phyloP scores from a whole-genome alignment of 352 stramenopile species.

The Phytophthora sp. region DNA sequence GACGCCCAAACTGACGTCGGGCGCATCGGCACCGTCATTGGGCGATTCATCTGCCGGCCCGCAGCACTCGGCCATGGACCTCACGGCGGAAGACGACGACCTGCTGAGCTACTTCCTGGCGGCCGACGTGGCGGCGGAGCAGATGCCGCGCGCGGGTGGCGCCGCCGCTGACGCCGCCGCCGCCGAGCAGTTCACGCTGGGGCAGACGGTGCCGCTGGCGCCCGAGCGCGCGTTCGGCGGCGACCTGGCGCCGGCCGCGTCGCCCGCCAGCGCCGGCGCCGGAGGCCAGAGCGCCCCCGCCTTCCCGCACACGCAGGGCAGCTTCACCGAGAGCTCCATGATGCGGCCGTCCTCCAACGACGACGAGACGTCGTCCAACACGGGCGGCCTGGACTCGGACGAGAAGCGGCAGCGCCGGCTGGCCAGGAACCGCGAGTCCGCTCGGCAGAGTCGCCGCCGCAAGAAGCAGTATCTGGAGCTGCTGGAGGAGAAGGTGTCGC shows the following conservation, averaged over 20 bases:
- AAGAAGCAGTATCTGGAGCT: slow-evolving; percentile 92
- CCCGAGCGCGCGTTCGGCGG: slow-evolving; percentile 44
- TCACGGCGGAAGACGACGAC: slow-evolving; percentile 87
- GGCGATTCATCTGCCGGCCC: slow-evolving; percentile 15
- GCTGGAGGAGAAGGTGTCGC: slow-evolving; percentile 87
- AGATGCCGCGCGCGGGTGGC: slow-evolving; percentile 35
- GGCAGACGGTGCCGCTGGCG: slow-evolving; percentile 28
- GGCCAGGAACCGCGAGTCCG: slow-evolving; percentile 88
- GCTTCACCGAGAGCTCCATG: slow-evolving; percentile 67
- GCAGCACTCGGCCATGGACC: slow-evolving; percentile 60
- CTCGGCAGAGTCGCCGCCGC: slow-evolving; percentile 84
- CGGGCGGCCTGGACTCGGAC: slow-evolving; percentile 60
- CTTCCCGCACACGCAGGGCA: slow-evolving; percentile 56
- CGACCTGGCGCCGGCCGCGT: not conserved
- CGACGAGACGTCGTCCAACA: slow-evolving; percentile 50
- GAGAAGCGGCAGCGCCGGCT: slow-evolving; percentile 82
- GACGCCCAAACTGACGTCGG: slow-evolving; percentile 11
- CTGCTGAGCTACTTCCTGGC: slow-evolving; percentile 89
- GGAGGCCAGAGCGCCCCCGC: slow-evolving; percentile 14
- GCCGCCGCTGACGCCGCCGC: slow-evolving; percentile 6
- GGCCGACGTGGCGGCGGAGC: slow-evolving; percentile 68
- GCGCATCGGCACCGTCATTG: slow-evolving; percentile 36
- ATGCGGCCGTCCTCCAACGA: slow-evolving; percentile 57
- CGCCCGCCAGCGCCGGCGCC: slow-evolving; percentile 5
- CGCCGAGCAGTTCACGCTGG: slow-evolving; percentile 44